Evolutionary conservation across 768 basidiomycete species (phyloP), one percentile per base, ranked within the genome.

Genomic region (Suillus subluteus): DNA sequence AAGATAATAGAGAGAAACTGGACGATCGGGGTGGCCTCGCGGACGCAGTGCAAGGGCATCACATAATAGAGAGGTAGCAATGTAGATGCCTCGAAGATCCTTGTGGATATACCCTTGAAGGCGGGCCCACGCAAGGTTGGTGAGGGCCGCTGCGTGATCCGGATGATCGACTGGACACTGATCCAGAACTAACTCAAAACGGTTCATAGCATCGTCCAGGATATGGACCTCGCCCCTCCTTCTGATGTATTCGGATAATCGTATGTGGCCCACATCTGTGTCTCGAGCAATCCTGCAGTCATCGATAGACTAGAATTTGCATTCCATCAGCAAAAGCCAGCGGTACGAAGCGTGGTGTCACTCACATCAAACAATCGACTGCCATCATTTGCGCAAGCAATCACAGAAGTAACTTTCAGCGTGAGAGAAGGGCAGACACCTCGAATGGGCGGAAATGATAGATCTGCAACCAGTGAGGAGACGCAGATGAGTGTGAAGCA

Each of bases 41-140:
- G 72, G 69, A 18, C 70, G 69, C 23, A 75, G 44, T n/a, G 68
- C 59, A 8, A 77, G 70, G 40, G 71, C 65, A 66, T 65, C 37
- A 41, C 59, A 18, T 62, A 46, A 7, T 58, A 30, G 55, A 81
- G 66, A 18, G 72, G 70, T 52, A 66, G 55, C 78, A 76, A 6
- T 62, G 48, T 16, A 65, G 56, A 37, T 74, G 67, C 50, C 75
- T 64, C 6, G 64, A 67, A n/a, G 43, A 69, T 35, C 67, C 21
- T 35, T 56, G 11, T 6, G 55, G 32, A 56, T 56, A n/a, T 35
- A 56, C 5, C 55, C 55, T 56, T 35, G 32, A 46, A 78, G 80
- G 41, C 72, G 73, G 26, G 65, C 48, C 56, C 72, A 41, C 21
- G 68, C 68, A 35, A 74, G 48, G 9, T 18, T 26, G 16, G 64